Evolutionary conservation across 2,329 filamentous ascomycete genomes (phyloP).

Genomic region (Hypoxylon sp.): DNA sequence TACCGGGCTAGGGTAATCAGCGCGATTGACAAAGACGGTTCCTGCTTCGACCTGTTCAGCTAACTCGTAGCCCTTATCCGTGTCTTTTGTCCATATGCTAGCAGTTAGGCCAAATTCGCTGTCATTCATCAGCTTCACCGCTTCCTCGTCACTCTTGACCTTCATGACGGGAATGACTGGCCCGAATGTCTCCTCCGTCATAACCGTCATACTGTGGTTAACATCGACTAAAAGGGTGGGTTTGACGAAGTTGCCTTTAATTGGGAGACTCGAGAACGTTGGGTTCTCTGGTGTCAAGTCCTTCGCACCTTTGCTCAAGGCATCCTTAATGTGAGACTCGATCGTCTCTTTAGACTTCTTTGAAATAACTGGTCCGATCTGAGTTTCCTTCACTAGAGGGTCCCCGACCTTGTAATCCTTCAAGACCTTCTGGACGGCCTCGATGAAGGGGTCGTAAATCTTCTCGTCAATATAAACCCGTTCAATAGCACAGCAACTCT

Average conservation of each 20-base stretch:
- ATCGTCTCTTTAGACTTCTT: constrained; percentile 83
- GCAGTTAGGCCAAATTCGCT: constrained; percentile 94
- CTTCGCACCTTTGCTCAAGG: constrained; percentile 84
- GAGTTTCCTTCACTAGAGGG: constrained; percentile 82
- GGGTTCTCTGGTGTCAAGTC: constrained; percentile 87
- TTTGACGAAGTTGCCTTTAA: constrained; percentile 89
- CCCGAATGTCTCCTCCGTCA: constrained; percentile 96
- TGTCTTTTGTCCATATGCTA: constrained; percentile 97
- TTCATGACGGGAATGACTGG: constrained; percentile 93
- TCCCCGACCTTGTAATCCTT: constrained; percentile 89
- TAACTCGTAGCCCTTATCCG: constrained; percentile 79
- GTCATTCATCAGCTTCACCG: constrained; percentile 90
- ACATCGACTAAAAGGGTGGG: constrained; percentile 87
- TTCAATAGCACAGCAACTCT: constrained; percentile 95
- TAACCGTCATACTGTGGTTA: constrained; percentile 86
- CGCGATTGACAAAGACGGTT: constrained; percentile 95
- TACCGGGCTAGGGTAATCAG: constrained; percentile 92
- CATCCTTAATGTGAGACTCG: constrained; percentile 84
- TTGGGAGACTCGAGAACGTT: constrained; percentile 79
- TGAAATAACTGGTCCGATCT: constrained; percentile 91
- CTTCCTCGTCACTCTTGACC: constrained; percentile 85
- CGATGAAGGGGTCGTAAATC: constrained; percentile 86
- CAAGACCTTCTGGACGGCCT: constrained; percentile 84
- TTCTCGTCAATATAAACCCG: constrained; percentile 90
- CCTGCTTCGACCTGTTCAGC: constrained; percentile 89